phyloP scores from a whole-genome alignment of 2,329 filamentous ascomycete genomes.

The Aulographum hederae region DNA sequence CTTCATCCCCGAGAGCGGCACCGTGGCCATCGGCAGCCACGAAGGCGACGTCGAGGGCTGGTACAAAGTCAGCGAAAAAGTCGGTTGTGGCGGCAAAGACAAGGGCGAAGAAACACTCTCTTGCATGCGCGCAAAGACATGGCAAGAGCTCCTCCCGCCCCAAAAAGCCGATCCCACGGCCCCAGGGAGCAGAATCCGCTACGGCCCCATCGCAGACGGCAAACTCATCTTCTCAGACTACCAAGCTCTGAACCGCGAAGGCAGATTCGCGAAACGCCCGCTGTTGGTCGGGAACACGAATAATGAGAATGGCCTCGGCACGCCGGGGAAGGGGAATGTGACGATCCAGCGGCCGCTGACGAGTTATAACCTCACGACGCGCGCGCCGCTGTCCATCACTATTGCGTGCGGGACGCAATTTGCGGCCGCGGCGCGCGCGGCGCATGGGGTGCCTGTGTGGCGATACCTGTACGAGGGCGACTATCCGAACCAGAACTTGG shows the following conservation, averaged over 20 bases:
- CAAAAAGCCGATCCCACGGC: constrained; percentile 1
- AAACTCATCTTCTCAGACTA: constrained; percentile 1
- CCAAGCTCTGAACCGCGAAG: not conserved
- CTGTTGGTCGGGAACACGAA: constrained; percentile 2
- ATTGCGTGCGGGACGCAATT: too few relatives aligned
- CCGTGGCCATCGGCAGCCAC: not conserved
- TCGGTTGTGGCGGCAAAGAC: constrained; percentile 4
- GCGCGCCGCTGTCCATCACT: too few relatives aligned
- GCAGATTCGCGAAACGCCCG: constrained; percentile 1
- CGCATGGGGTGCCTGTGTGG: constrained; percentile 2
- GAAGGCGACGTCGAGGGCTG: not conserved
- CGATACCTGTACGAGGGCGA: constrained; percentile 2
- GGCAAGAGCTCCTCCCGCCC: not conserved
- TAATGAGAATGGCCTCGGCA: constrained; percentile 1
- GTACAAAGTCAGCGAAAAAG: not conserved
- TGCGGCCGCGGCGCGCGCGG: not conserved
- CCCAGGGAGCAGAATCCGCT: not conserved
- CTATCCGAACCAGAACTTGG: not conserved
- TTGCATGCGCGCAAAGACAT: constrained; percentile 3
- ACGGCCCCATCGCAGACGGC: not conserved
- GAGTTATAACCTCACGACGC: too few relatives aligned
- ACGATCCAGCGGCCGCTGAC: too few relatives aligned
- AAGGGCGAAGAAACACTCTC: constrained; percentile 2
- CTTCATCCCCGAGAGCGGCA: constrained; percentile 5
- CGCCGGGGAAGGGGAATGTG: too few relatives aligned